phyloP scores from a whole-genome alignment of 305 asterid genomes.

The Solanum hybrid region DNA sequence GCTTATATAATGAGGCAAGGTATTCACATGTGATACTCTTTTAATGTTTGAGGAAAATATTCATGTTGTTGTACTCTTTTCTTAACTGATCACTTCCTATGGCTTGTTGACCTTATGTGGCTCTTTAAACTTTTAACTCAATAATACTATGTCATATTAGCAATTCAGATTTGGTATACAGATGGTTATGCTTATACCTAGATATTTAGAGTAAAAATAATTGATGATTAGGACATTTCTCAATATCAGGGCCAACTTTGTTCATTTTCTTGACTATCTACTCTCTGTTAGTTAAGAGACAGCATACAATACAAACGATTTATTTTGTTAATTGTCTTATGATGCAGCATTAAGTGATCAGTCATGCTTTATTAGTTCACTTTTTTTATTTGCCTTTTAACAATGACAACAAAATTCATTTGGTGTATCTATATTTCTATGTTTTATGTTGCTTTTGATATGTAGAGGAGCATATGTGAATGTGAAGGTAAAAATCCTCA shows the following conservation, averaged over 20 bases:
- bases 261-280: neutral
- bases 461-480: neutral
- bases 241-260: neutral
- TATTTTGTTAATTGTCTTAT: neutral
- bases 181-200: neutral
- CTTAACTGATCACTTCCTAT: neutral
- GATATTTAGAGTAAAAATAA: neutral
- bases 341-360: neutral
- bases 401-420: neutral
- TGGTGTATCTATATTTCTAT: neutral
- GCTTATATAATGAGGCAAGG: neutral
- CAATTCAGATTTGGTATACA: neutral
- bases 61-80: neutral
- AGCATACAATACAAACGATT: neutral
- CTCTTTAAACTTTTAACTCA: neutral
- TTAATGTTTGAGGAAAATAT: neutral
- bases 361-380: neutral
- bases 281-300: neutral
- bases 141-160: neutral
- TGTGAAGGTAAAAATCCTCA: neutral
- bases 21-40: neutral
- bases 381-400: neutral
- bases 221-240: neutral
- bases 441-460: neutral
- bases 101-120: neutral